phyloP scores from a whole-genome alignment of 345 rosid species.

The Clarkia xantiana region DNA sequence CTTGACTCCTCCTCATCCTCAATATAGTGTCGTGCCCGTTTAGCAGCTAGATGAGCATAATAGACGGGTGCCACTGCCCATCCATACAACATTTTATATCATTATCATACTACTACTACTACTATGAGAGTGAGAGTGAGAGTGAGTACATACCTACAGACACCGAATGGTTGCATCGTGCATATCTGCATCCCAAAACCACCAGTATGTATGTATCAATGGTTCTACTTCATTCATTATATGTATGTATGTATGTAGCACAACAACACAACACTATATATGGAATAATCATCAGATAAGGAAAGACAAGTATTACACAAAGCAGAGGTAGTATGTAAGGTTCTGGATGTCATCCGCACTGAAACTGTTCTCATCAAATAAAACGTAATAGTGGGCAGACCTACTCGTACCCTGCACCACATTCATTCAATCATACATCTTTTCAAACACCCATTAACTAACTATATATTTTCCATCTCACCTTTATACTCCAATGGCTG shows the following conservation, averaged over 20 bases:
- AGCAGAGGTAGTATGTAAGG: slow-evolving; percentile 79
- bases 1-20: slow-evolving; percentile 92
- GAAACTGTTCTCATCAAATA: slow-evolving; percentile 93
- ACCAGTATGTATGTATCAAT: too few relatives aligned
- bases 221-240: too few relatives aligned
- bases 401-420: slow-evolving; percentile 92
- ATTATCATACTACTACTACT: too few relatives aligned
- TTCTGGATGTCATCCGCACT: slow-evolving; percentile 80
- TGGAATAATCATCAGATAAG: not conserved
- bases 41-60: slow-evolving; percentile 91
- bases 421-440: not conserved
- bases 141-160: slow-evolving; percentile 74
- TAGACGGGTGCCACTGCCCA: slow-evolving; percentile 81
- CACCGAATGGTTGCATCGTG: slow-evolving; percentile 86
- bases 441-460: not conserved
- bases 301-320: slow-evolving; percentile 44
- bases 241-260: too few relatives aligned
- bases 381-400: slow-evolving; percentile 88
- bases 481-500: slow-evolving; percentile 96
- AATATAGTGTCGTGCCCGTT: slow-evolving; percentile 89
- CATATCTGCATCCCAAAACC: too few relatives aligned
- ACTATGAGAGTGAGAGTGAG: too few relatives aligned
- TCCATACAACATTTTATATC: too few relatives aligned
- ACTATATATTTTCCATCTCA: slow-evolving; percentile 6
- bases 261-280: too few relatives aligned